Conservation (phyloP, 306 rosid genomes). For the Malus sylvestris region DNA sequence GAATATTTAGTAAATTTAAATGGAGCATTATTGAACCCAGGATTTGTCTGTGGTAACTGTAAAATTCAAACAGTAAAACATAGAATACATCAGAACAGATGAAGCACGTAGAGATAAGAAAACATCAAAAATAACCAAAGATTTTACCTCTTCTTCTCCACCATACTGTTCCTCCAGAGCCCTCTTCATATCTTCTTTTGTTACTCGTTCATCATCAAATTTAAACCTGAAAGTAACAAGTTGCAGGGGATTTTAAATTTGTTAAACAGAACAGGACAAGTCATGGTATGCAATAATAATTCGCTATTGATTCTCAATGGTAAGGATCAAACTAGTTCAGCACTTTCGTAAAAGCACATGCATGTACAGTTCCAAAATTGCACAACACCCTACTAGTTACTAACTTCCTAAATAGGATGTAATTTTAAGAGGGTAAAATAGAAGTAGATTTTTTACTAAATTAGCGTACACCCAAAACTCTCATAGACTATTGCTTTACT, state of each 20-base stretch:
- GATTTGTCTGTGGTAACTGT: conserved; percentile 82
- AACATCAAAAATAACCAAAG: conserved; percentile 40
- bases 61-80: conserved; percentile 13
- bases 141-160: conserved; percentile 85
- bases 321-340: background rate
- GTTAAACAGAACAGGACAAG: background rate
- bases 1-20: conserved; percentile 86
- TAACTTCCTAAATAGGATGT: background rate
- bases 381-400: background rate
- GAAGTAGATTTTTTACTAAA: background rate
- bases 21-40: conserved; percentile 80
- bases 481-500: background rate
- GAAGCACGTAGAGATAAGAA: background rate
- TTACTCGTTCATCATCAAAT: conserved; percentile 90
- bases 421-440: background rate
- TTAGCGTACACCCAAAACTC: background rate
- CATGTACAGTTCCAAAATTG: background rate
- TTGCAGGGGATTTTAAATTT: background rate
- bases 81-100: conserved; percentile 1
- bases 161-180: conserved; percentile 94
- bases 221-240: conserved; percentile 50
- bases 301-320: background rate
- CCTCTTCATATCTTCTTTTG: conserved; percentile 76
- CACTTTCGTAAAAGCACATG: background rate
- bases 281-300: background rate